Evolutionary conservation across 2,329 filamentous ascomycete genomes (phyloP), one percentile per base, ranked within the genome.

Genomic region (Aureobasidium sp.): DNA sequence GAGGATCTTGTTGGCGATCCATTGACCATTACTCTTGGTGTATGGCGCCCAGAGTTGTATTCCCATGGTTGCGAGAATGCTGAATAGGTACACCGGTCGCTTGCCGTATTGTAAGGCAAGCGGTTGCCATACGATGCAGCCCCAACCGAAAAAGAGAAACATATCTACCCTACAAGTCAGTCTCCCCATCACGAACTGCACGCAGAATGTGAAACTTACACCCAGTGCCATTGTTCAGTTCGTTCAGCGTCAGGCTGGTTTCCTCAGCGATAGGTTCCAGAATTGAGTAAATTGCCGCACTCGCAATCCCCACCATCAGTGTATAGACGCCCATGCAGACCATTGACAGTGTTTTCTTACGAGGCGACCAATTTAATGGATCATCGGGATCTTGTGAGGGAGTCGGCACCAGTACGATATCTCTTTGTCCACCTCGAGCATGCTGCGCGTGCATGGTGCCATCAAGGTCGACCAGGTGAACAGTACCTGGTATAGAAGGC

Each of bases 101-200:
- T 80, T 77, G n/a, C 81, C 81, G 64, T 80, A 82, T 52, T 78
- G 77, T 20, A 82, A 68, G 0, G 81, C 81, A 34, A 83, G 67
- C 2, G 81, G 80, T 65, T 83, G 80, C 77, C 78, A 82, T 45
- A 83, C 71, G 2, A 83, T 68, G 64, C 77, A 76, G 0, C 78
- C 79, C 79, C 79, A 82, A 3, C 80, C 79, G 27, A 81, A 75
- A 15, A 79, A 73, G 34, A 82, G 67, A 65, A 82, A 82, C 78
- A 81, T 80, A 56, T 78, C 44, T 47, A 15, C 14, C 15, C 25
- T 8, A 29, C 6, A 17, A 27, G 22, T 47, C 44, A 47, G 44
- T 29, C 17, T 5, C 2, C 7, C 5, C 12, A 1, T 29, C 22
- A 27, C 4, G 15, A 17, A 17, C 15, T 29, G 12, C 22, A 47